Evolutionary conservation across 352 stramenopile genomes (phyloP).

Genomic region (Vaucheria bursata): DNA sequence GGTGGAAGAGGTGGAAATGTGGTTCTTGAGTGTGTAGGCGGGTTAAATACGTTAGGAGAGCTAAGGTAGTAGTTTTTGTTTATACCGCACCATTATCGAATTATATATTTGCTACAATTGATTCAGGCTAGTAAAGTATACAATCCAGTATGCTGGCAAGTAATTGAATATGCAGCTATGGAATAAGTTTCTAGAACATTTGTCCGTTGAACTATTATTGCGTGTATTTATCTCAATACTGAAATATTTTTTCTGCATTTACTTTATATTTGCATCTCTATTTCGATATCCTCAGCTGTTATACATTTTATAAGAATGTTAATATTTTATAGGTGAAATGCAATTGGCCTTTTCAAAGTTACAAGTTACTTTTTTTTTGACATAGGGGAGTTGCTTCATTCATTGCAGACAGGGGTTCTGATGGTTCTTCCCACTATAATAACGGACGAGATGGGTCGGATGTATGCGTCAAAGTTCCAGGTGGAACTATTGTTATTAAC

Average conservation of each 20-base stretch:
- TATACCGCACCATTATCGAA: not conserved
- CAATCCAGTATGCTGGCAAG: too few relatives aligned
- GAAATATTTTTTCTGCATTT: too few relatives aligned
- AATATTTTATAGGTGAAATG: too few relatives aligned
- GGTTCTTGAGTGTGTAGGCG: slow-evolving; percentile 4
- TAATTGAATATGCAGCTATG: too few relatives aligned
- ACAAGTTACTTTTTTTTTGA: too few relatives aligned
- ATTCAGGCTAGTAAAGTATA: too few relatives aligned
- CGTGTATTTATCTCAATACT: too few relatives aligned
- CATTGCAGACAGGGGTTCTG: not conserved
- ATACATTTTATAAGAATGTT: too few relatives aligned
- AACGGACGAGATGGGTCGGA: slow-evolving; percentile 3
- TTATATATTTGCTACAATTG: not conserved
- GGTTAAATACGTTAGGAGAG: slow-evolving; percentile 11
- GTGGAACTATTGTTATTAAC: slow-evolving; percentile 2
- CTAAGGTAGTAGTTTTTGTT: not conserved
- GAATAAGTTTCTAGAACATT: too few relatives aligned
- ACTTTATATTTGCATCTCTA: too few relatives aligned
- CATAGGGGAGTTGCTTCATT: not conserved
- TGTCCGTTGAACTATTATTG: not conserved
- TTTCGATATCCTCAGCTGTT: too few relatives aligned
- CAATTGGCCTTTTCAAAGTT: too few relatives aligned
- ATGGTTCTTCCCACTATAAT: not conserved
- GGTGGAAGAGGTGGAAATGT: slow-evolving; percentile 31
- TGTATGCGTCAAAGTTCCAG: slow-evolving; percentile 11